phyloP scores from a whole-genome alignment of 1,139 yeast genomes.

The Sugiyamaella neomexicana region DNA sequence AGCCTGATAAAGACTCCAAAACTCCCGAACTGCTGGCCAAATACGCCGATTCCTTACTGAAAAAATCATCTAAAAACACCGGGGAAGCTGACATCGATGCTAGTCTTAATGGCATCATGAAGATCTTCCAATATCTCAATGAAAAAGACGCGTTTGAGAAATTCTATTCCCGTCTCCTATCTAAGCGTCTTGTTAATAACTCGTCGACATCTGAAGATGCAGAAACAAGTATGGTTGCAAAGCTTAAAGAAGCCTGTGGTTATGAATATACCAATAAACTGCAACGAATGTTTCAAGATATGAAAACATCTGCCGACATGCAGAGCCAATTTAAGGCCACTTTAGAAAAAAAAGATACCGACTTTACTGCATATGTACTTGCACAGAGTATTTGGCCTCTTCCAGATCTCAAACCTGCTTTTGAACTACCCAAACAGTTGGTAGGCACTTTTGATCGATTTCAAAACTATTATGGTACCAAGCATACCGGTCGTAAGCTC shows the following conservation, averaged over 20 bases:
- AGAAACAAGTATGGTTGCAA: slow-evolving; percentile 83
- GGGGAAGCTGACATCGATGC: slow-evolving; percentile 70
- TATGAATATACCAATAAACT: slow-evolving; percentile 91
- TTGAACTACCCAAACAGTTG: slow-evolving; percentile 64
- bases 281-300: slow-evolving; percentile 95
- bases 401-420: slow-evolving; percentile 50
- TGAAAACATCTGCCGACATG: slow-evolving; percentile 80
- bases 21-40: slow-evolving; percentile 92
- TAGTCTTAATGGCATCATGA: slow-evolving; percentile 74
- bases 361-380: slow-evolving; percentile 70
- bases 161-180: slow-evolving; percentile 84
- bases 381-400: slow-evolving; percentile 94
- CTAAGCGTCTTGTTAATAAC: slow-evolving; percentile 83
- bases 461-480: slow-evolving; percentile 64
- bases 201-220: slow-evolving; percentile 80
- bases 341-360: slow-evolving; percentile 43
- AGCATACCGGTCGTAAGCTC: slow-evolving; percentile 84
- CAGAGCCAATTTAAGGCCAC: slow-evolving; percentile 58
- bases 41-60: slow-evolving; percentile 81
- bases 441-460: slow-evolving; percentile 64
- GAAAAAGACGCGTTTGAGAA: slow-evolving; percentile 96
- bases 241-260: slow-evolving; percentile 87
- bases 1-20: slow-evolving; percentile 49
- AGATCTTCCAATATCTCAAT: slow-evolving; percentile 80
- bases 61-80: slow-evolving; percentile 68